Evolutionary conservation across 164 flowering plant species (phyloP), one percentile per base, ranked within the genome.

Genomic region (Vitis cinerea): DNA sequence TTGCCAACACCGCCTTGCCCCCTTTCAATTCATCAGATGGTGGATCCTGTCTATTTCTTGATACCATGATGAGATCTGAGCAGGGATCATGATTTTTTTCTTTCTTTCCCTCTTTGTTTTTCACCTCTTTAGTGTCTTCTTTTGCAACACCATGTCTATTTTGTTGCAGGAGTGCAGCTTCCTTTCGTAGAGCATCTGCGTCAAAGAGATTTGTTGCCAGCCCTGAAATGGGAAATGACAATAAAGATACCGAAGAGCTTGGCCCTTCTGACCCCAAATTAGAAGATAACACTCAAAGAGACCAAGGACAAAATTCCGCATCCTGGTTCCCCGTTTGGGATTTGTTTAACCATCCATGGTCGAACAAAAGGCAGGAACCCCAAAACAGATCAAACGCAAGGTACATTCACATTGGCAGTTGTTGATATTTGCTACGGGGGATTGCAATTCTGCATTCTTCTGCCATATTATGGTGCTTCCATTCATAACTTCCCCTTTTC

Each of bases 151-250:
- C 10, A 29, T 66, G 11, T 31, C 59, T 44, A 61, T 66, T 44
- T 67, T 67, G 27, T 72, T 86, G 81, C 90, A 93, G 98, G 87
- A 93, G 86, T 77, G 88, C 89, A 52, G 89, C 88, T 64, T 88
- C 98, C 62, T 72, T 84, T 63, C 66, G 64, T 64, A 88, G 79
- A 78, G 88, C 84, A 3, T 72, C 81, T 52, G 73, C 72, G 64
- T 76, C 81, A 50, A 62, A 81, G 61, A 77, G 53, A 63, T 63
- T 71, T 16, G 59, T 76, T 37, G 17, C 80, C 70, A 71, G 66
- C 70, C 63, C 70, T 68, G 77, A 74, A 53, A 66, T 66, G 17
- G 79, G 59, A 44, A 51, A 30, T 55, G 78, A 61, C 51, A 53
- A 50, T 54, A 23, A 49, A 64, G 69, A 59, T 9, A 65, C 63